Evolutionary conservation across 371 early-diverging fungal species (phyloP).

Genomic region (Funneliformis caledonium): DNA sequence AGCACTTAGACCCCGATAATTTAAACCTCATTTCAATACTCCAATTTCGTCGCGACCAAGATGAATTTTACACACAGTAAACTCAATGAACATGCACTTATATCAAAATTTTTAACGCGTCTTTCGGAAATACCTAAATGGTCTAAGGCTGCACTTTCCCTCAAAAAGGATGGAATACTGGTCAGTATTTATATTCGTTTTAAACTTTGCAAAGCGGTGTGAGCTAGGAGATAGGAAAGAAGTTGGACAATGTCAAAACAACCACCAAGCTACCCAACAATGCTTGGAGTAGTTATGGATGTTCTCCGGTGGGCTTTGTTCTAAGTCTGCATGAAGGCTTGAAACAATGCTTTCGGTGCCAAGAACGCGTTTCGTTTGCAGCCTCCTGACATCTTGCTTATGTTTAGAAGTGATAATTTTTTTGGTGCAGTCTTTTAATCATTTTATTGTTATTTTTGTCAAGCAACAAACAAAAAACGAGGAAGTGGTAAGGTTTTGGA

Average conservation of each 20-base stretch:
- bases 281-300: constrained; percentile 30
- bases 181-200: background rate
- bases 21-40: constrained; percentile 30
- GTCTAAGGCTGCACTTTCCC: constrained; percentile 14
- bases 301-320: constrained; percentile 6
- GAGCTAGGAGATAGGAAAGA: constrained; percentile 14
- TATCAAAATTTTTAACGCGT: constrained; percentile 15
- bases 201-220: background rate
- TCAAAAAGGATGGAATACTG: constrained; percentile 14
- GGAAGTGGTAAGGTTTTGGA: constrained; percentile 14
- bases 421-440: background rate
- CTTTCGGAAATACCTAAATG: constrained; percentile 15
- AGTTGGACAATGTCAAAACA: constrained; percentile 30
- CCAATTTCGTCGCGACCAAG: background rate
- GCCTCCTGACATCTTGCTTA: background rate
- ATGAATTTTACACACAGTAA: constrained; percentile 25
- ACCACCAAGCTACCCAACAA: background rate
- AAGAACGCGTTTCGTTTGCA: constrained; percentile 22
- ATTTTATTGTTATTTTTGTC: constrained; percentile 18
- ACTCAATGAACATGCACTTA: constrained; percentile 14
- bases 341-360: background rate
- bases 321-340: constrained; percentile 23
- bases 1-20: too few relatives aligned
- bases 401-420: background rate
- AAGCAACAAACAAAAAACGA: constrained; percentile 24